Evolutionary conservation across 805 yeast genomes (phyloP), one percentile per base, ranked within the genome.

Genomic region (Vanderwaltozyma yarrowii): DNA sequence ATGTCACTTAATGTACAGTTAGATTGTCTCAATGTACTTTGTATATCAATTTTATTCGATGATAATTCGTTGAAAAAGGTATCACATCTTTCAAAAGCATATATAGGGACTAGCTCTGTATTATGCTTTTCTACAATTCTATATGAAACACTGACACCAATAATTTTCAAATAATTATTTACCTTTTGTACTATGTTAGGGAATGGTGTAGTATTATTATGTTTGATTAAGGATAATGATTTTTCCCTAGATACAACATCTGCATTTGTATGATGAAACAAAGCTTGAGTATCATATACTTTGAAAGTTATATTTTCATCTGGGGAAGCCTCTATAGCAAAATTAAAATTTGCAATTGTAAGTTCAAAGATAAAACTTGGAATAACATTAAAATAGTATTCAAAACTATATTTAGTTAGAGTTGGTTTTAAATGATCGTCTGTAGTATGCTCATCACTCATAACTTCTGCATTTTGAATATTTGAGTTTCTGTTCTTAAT

Each of bases 11-110:
- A 40, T 2, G 51, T 46, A 16, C 49, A 26, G 26, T 46, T 44
- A 3, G 51, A 46, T 37, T 54, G 52, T 43, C 62, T 45, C 24
- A 55, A 32, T 3, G 62, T 54, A n/a, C 48, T 42, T 12, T 48
- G 47, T n/a, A 51, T 21, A 18, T 34, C 36, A 13, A 53, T 23
- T 17, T 40, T 41, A 3, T 38, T 39, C 11, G 37, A 43, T 3
- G 41, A 38, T 6, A 43, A 30, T 24, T 50, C 47, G 35, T 46
- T 47, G 3, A 54, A 33, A 26, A 51, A 52, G 10, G 48, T 45
- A 28, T 56, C 62, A 25, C 47, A 38, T 43, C 60, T 52, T 37
- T 51, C 60, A 38, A 56, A 54, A 1, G 49, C 52, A 30, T 49
- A 47, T 10, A 58, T 49, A 3, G 60, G 61, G 7, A 49, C 37